phyloP scores from a whole-genome alignment of 371 early-diverging fungal species.

The Mortierella sp. region DNA sequence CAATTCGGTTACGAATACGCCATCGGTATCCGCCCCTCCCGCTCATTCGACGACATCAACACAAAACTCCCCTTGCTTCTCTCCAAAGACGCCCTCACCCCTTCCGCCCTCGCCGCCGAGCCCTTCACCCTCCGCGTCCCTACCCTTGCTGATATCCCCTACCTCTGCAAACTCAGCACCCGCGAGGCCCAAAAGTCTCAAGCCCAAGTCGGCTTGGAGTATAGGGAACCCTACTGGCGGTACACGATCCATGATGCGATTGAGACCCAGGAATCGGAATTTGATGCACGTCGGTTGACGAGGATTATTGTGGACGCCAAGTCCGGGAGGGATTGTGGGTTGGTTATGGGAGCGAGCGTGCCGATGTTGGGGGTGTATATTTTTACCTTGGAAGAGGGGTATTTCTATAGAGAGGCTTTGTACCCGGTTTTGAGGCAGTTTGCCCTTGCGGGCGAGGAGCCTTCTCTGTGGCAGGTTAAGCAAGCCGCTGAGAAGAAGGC shows the following conservation, averaged over 20 bases:
- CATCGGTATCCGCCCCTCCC: neutral
- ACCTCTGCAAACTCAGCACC: conserved; percentile 32
- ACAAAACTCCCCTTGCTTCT: neutral
- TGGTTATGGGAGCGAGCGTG: neutral
- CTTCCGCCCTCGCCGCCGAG: neutral
- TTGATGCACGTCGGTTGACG: conserved; percentile 4
- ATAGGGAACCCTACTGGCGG: conserved; percentile 32
- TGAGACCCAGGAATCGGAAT: neutral
- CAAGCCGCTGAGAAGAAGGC: conserved; percentile 2
- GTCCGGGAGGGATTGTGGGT: conserved; percentile 26
- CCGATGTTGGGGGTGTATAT: neutral
- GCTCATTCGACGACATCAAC: conserved; percentile 6
- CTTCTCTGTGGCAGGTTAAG: conserved; percentile 15
- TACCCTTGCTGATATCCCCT: conserved; percentile 36
- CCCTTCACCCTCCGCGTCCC: conserved; percentile 15
- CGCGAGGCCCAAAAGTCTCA: conserved; percentile 11
- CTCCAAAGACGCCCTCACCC: neutral
- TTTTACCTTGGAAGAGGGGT: conserved; percentile 32
- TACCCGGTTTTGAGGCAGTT: conserved; percentile 37
- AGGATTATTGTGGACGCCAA: conserved; percentile 39
- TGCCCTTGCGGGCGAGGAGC: neutral
- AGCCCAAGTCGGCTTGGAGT: conserved; percentile 21
- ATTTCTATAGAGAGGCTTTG: conserved; percentile 27
- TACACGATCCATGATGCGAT: conserved; percentile 21
- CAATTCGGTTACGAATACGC: conserved; percentile 53